Evolutionary conservation across 345 rosid species (phyloP).

Genomic region (Combretum micranthum): DNA sequence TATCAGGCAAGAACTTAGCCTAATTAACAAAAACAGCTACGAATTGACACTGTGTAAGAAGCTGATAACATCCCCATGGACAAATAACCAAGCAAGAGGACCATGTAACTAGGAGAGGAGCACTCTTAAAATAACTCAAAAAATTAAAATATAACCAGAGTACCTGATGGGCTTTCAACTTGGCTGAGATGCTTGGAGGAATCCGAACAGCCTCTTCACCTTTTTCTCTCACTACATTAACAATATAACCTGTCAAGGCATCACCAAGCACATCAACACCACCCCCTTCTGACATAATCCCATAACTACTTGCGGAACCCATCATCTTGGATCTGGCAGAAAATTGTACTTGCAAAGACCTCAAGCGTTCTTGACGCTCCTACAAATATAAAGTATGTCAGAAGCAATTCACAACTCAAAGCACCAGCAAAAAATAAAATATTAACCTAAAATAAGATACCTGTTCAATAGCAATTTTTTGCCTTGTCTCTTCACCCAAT

Average conservation of each 20-base stretch:
- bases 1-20: too few relatives aligned
- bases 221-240: slow-evolving; percentile 94
- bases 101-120: background rate
- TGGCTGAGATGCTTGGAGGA: slow-evolving; percentile 77
- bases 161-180: slow-evolving; percentile 97
- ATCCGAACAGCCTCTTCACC: slow-evolving; percentile 93
- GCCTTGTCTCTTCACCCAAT: slow-evolving; percentile 94
- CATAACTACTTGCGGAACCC: slow-evolving; percentile 34
- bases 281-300: slow-evolving; percentile 52
- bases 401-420: slow-evolving; percentile 12
- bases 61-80: too few relatives aligned
- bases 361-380: slow-evolving; percentile 97
- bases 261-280: slow-evolving; percentile 79
- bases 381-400: slow-evolving; percentile 24
- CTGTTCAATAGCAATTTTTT: slow-evolving; percentile 98
- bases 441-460: slow-evolving; percentile 24
- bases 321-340: slow-evolving; percentile 52
- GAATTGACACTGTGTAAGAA: too few relatives aligned
- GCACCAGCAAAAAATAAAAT: slow-evolving; percentile 9
- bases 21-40: too few relatives aligned
- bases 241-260: slow-evolving; percentile 70
- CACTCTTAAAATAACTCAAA: background rate
- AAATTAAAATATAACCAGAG: background rate
- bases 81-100: too few relatives aligned
- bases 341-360: slow-evolving; percentile 67